Conservation (phyloP, 2,329 filamentous ascomycete genomes). For the Triangularia verruculosa region DNA sequence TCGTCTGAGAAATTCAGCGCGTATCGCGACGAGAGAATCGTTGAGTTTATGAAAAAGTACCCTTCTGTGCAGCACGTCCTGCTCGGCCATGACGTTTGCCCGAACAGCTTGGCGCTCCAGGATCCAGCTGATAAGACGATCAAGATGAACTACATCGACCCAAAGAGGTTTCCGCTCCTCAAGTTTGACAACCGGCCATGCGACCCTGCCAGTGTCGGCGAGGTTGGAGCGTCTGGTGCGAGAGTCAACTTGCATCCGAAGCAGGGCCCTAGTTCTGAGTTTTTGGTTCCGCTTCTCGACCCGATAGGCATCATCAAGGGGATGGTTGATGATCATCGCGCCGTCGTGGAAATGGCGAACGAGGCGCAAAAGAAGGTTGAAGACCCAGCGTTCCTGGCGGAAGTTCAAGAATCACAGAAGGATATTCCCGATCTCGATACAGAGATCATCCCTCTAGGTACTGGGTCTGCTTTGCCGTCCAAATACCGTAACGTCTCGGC, state of each 20-base stretch:
- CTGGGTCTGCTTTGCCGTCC: slow-evolving; percentile 84
- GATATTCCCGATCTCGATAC: slow-evolving; percentile 71
- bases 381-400: slow-evolving; percentile 45
- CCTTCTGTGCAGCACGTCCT: slow-evolving; percentile 69
- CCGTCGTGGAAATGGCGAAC: slow-evolving; percentile 53
- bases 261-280: slow-evolving; percentile 44
- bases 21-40: slow-evolving; percentile 57
- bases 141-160: slow-evolving; percentile 69
- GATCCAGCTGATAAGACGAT: slow-evolving; percentile 65
- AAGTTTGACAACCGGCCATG: slow-evolving; percentile 55
- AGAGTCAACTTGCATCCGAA: slow-evolving; percentile 48
- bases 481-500: slow-evolving; percentile 95
- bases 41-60: slow-evolving; percentile 65
- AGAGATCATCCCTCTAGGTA: slow-evolving; percentile 84
- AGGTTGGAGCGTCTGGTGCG: slow-evolving; percentile 42
- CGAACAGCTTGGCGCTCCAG: slow-evolving; percentile 71
- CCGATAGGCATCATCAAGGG: slow-evolving; percentile 42
- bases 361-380: slow-evolving; percentile 42
- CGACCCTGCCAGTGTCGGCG: neutral
- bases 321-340: slow-evolving; percentile 28
- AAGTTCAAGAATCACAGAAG: slow-evolving; percentile 52
- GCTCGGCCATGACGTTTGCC: slow-evolving; percentile 68
- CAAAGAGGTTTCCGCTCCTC: slow-evolving; percentile 69
- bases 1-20: slow-evolving; percentile 63
- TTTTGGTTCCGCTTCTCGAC: slow-evolving; percentile 49